These are phyloP conservation scores for Alnus glutinosa DNA, from an alignment of 306 rosid species.

Conservation along the genomic window DNA sequence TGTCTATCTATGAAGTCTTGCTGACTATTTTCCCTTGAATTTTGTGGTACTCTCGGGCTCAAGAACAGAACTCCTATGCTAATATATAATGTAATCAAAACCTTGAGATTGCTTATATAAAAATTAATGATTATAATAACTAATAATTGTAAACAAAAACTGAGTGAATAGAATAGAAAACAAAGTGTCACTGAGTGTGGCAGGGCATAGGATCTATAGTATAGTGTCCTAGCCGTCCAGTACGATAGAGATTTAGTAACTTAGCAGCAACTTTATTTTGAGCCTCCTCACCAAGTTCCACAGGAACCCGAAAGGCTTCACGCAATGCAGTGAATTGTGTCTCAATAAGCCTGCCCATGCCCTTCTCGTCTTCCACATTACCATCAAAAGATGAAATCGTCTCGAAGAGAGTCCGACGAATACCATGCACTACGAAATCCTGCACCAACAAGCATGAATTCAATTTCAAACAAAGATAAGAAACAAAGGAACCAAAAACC, in stretches of 20 bases:
- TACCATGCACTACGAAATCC: constrained; percentile 63
- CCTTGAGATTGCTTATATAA: background rate
- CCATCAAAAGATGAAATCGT: constrained; percentile 59
- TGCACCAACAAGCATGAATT: constrained; percentile 22
- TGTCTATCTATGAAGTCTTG: too few species aligned
- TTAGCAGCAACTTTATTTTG: constrained; percentile 54
- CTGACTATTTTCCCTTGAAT: too few species aligned
- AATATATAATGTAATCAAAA: background rate
- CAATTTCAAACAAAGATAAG: background rate
- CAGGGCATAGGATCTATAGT: constrained; percentile 54
- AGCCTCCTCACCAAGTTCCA: constrained; percentile 39
- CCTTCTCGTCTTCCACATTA: constrained; percentile 40
- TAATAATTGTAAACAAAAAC: background rate
- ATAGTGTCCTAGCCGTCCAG: constrained; percentile 79
- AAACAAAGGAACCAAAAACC: constrained; percentile 1
- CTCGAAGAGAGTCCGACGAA: constrained; percentile 56
- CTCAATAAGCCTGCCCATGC: constrained; percentile 44
- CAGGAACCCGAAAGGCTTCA: constrained; percentile 49
- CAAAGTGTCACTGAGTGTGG: background rate
- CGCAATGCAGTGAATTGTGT: constrained; percentile 49
- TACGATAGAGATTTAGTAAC: constrained; percentile 72
- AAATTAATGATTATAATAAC: background rate
- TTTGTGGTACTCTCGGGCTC: too few species aligned
- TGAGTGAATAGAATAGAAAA: background rate
- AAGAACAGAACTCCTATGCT: background rate